Evolutionary conservation across 345 rosid species (phyloP).

Genomic region (Theobroma cacao): DNA sequence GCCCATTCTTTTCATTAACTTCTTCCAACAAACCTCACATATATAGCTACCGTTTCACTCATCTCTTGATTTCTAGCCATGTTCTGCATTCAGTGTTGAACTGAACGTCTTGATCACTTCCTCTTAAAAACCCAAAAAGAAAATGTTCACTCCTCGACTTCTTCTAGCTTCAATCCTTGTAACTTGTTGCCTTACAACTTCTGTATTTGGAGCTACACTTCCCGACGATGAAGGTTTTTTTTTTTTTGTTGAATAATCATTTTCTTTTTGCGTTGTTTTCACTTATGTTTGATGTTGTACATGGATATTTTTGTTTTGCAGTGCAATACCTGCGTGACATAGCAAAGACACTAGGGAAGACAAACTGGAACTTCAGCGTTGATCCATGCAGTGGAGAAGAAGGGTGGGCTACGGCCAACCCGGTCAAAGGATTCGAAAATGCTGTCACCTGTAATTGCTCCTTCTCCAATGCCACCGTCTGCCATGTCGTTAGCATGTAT

Average conservation of each 20-base stretch:
- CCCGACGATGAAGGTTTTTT: conserved; percentile 35
- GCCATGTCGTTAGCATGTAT: conserved; percentile 33
- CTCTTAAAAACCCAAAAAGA: neutral
- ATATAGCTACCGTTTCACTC: too few species aligned
- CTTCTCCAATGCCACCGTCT: conserved; percentile 21
- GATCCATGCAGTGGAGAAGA: conserved; percentile 48
- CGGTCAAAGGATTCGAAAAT: conserved; percentile 17
- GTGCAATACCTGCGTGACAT: conserved; percentile 44
- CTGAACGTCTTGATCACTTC: neutral
- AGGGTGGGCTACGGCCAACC: conserved; percentile 33
- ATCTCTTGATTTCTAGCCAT: neutral
- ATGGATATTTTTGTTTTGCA: conserved; percentile 13
- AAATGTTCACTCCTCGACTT: conserved; percentile 18
- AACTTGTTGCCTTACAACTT: conserved; percentile 19
- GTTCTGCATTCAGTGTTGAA: neutral
- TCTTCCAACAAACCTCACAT: too few species aligned
- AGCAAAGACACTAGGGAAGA: conserved; percentile 44
- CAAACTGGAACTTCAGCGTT: conserved; percentile 43
- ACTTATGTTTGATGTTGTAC: neutral
- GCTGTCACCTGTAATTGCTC: conserved; percentile 45
- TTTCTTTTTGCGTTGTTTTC: neutral
- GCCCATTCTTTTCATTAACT: too few species aligned
- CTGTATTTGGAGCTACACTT: conserved; percentile 24
- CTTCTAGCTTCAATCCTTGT: conserved; percentile 14
- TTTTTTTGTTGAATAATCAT: neutral